Base-by-base conservation (phyloP, 148 eudicot species). In the Hydrangea macrophylla region DNA sequence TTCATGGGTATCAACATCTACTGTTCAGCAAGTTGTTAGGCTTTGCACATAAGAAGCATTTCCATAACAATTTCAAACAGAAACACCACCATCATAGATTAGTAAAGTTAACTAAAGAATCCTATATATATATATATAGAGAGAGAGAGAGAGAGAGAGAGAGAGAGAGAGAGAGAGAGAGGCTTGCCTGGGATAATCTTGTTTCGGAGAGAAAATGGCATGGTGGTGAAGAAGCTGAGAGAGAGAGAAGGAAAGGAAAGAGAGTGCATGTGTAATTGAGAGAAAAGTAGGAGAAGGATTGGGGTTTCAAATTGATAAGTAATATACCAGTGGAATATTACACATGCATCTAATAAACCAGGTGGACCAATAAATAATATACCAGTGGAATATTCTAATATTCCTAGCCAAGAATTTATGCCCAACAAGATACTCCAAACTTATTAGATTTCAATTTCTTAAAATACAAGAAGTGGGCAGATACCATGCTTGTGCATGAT, bases 351-450 rank as follows among this genome's bases (percentile, higher is more conserved):
- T n/a, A n/a, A n/a, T n/a, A n/a, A n/a, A 15, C 1, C 39, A 15
- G 56, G 67, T 42, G 27, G 40, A 42, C 30, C 51, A 56, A 10
- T 67, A 67, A 54, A 40, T 37, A 70, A 76, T 73, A 78, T 85
- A 59, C 88, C 36, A 67, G 22, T 15, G 75, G 88, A 80, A 82
- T 85, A 82, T 85, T 48, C 84, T 77, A 44, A 79, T 76, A 70
- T 73, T 81, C 85, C 78, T 37, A 36, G 51, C 40, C 37, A 53
- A 68, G 56, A 70, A 62, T 53, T 40, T 58, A 37, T 24, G 55
- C 18, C 53, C 35, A 48, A 64, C 28, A 22, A 58, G 73, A 39
- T 39, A 6, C 1, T 39, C 44, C 44, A 7, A 39, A 39, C 1
- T 39, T 15, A 39, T 7, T 39, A 39, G 12, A n/a, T n/a, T n/a